phyloP scores from a whole-genome alignment of 2,329 filamentous ascomycete genomes.

The Pseudocercospora musae region DNA sequence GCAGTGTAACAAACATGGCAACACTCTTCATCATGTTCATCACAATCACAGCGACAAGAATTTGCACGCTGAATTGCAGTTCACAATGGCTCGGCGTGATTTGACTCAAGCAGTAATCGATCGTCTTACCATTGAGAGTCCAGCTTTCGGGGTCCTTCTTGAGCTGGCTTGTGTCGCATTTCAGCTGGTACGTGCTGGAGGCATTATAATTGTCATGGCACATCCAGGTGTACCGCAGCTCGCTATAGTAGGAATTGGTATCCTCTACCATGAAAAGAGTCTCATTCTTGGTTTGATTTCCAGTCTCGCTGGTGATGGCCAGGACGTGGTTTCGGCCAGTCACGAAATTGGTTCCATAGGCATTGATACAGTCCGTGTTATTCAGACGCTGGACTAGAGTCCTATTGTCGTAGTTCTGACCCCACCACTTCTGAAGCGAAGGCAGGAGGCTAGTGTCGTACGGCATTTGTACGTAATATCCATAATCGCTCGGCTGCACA shows the following conservation, averaged over 20 bases:
- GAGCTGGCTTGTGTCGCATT: neutral
- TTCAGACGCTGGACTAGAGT: slow-evolving; percentile 9
- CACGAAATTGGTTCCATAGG: slow-evolving; percentile 15
- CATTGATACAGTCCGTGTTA: slow-evolving; percentile 13
- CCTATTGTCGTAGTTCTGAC: slow-evolving; percentile 3
- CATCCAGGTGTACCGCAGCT: neutral
- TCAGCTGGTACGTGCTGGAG: neutral
- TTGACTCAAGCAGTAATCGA: slow-evolving; percentile 20
- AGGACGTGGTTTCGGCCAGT: slow-evolving; percentile 13
- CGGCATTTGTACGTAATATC: neutral
- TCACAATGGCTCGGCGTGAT: slow-evolving; percentile 7
- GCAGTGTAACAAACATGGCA: slow-evolving; percentile 16
- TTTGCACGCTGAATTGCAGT: slow-evolving; percentile 16
- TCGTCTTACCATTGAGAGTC: slow-evolving; percentile 10
- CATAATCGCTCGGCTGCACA: neutral
- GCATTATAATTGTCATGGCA: neutral
- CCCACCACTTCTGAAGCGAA: slow-evolving; percentile 4
- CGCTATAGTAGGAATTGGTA: neutral
- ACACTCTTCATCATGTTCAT: slow-evolving; percentile 14
- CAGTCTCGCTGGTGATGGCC: slow-evolving; percentile 12
- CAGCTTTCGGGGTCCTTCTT: slow-evolving; percentile 11
- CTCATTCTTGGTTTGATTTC: slow-evolving; percentile 3
- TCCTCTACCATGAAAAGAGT: slow-evolving; percentile 9
- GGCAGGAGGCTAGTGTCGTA: neutral
- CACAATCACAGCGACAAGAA: slow-evolving; percentile 17